Evolutionary conservation across 768 basidiomycete genomes (phyloP), one percentile per base, ranked within the genome.

Genomic region (Suillus decipiens): DNA sequence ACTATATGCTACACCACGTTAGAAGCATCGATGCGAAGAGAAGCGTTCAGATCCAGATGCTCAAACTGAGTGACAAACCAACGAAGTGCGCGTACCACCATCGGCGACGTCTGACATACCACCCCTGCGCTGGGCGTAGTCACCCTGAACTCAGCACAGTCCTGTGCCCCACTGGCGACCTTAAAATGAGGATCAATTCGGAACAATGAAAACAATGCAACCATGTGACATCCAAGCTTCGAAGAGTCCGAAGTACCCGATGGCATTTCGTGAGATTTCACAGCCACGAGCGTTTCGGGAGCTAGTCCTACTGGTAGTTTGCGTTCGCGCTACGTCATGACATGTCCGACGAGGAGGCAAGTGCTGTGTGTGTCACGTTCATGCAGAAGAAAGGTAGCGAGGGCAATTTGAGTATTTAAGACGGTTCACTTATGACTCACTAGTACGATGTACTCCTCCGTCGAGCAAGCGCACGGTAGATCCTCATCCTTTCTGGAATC

Each of bases 131-230:
- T 51, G 31, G 17, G 17, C 9, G 31, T 31, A 5, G 51, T 53
- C 10, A 33, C 51, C 51, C 31, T 34, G 31, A 28, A 6, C 2
- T 12, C 2, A 41, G 3, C 10, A 57, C 5, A 5, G 15, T 39
- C 55, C 55, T 56, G 9, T 15, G 51, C 51, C 2, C 31, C 12
- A 11, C 31, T 8, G 22, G 22, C 12, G 14, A 17, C 24, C 10
- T 56, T 28, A 39, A 28, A 17, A 19, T 15, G 2, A 41, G 37
- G 17, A 31, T 57, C 56, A 15, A 28, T 41, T 57, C 1, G 39
- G 56, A 57, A 57, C 56, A 57, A 57, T 28, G 37, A 41, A 28
- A 39, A 57, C 37, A 41, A 41, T 11, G 56, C 39, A 57, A 31
- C 24, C 56, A 57, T 57, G 56, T 28, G 36, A 14, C 19, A 15